phyloP scores from a whole-genome alignment of 768 basidiomycete genomes.

The Porphyrellus cyaneotinctus region DNA sequence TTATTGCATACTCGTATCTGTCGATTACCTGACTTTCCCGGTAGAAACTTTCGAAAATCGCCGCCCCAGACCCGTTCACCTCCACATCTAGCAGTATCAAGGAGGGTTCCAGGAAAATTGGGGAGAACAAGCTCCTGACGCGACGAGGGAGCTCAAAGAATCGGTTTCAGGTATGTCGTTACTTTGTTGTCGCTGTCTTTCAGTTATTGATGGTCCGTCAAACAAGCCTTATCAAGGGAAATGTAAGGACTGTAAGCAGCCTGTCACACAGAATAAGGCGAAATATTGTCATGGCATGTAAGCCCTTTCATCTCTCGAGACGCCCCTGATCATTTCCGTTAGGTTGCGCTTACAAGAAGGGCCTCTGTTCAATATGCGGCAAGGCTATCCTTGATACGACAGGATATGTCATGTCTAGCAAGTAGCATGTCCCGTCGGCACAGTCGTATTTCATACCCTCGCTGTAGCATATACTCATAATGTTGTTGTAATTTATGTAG shows the following conservation, averaged over 20 bases:
- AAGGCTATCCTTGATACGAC: slow-evolving; percentile 82
- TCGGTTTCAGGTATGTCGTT: slow-evolving; percentile 61
- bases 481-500: slow-evolving; percentile 12
- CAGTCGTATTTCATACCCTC: slow-evolving; percentile 19
- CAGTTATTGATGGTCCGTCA: neutral
- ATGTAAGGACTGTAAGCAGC: slow-evolving; percentile 85
- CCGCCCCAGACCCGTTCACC: slow-evolving; percentile 84
- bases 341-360: slow-evolving; percentile 90
- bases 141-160: slow-evolving; percentile 71
- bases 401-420: slow-evolving; percentile 82
- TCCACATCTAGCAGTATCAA: slow-evolving; percentile 71
- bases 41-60: slow-evolving; percentile 88
- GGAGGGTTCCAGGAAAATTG: slow-evolving; percentile 74
- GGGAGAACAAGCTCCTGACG: slow-evolving; percentile 78
- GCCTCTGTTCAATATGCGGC: slow-evolving; percentile 83
- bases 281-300: slow-evolving; percentile 84
- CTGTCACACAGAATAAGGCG: slow-evolving; percentile 79
- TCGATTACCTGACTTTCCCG: neutral
- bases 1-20: slow-evolving; percentile 12
- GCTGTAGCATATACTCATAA: slow-evolving; percentile 14
- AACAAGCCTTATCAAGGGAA: slow-evolving; percentile 77
- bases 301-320: slow-evolving; percentile 1
- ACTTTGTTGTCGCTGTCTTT: slow-evolving; percentile 9
- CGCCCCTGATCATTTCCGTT: slow-evolving; percentile 7
- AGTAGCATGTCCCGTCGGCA: slow-evolving; percentile 36